Evolutionary conservation across 257 asterid species (phyloP).

Genomic region (Catharanthus roseus): DNA sequence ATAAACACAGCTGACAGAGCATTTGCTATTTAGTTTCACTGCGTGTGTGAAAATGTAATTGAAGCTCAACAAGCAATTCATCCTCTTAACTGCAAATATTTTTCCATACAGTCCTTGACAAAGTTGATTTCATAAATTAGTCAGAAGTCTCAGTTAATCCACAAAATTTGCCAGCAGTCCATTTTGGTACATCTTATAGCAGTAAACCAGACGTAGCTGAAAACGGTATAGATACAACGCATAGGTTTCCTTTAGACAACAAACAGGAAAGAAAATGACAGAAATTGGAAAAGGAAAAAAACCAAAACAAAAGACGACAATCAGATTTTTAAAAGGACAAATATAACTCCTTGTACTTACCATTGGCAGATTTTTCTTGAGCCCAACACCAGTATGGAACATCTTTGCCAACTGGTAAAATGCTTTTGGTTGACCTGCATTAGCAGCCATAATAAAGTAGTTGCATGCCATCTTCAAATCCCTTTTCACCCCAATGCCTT

Average conservation of each 20-base stretch:
- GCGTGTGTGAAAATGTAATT: neutral
- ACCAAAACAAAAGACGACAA: neutral
- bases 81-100: neutral
- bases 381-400: slow-evolving; percentile 93
- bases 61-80: neutral
- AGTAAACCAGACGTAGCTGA: neutral
- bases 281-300: no score
- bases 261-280: neutral
- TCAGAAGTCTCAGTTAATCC: neutral
- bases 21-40: neutral
- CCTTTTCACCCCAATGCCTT: slow-evolving; percentile 88
- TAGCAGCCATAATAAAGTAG: slow-evolving; percentile 64
- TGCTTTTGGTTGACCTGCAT: slow-evolving; percentile 94
- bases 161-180: neutral
- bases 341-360: slow-evolving; percentile 29
- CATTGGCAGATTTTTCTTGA: slow-evolving; percentile 79
- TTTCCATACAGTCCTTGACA: no score
- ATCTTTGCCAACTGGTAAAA: slow-evolving; percentile 94
- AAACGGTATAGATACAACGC: neutral
- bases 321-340: neutral
- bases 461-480: slow-evolving; percentile 68
- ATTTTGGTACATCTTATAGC: neutral
- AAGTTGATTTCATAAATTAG: neutral
- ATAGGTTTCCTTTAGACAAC: neutral
- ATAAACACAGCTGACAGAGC: neutral